Evolutionary conservation across 2,329 filamentous ascomycete genomes (phyloP), one percentile per base, ranked within the genome.

Genomic region (Byssothecium circinans): DNA sequence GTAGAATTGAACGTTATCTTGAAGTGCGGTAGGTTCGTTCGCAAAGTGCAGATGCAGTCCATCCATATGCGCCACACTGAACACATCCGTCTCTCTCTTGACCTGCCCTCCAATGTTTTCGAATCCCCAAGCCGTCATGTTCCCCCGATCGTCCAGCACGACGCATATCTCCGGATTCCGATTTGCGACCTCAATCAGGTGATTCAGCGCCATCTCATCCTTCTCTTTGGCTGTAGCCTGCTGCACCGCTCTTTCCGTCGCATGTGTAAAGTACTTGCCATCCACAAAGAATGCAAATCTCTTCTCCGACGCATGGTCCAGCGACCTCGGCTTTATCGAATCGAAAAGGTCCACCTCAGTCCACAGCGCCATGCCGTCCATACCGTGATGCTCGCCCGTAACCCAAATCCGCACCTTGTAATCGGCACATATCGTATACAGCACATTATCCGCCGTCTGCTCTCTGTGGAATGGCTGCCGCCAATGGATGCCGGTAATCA

Each of bases 51-150:
- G 48, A 51, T 61, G 67, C 47, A 86, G 57, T 2, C 80, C 80
- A 61, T 88, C 83, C 20, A 91, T 81, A 62, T 95, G 88, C 1
- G 89, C 84, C 57, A 96, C 85, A 63, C 90, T 94, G 75, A 94
- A 95, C n/a, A 92, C 82, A 52, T 85, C 84, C 22, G 83, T 78
- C 3, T 81, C 78, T 49, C 82, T 82, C 56, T 82, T 83, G 25
- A 79, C 76, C 62, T 86, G 89, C 59, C 82, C 85, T 29, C 87
- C 86, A 17, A 95, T 81, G 62, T 92, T 91, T 68, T 97, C 91
- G 46, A 99, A 74, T 0, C 90, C 92, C 89, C 92, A 96, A 0
- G 89, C 90, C 33, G 89, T 91, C 87, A 97, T 89, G 56, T 86
- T 85, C 1, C 92, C 92, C 39, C 80, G 77, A n/a, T 86, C 85